Conservation (phyloP, 2,329 filamentous ascomycete genomes). For the Ophiocordyceps sinensis region DNA sequence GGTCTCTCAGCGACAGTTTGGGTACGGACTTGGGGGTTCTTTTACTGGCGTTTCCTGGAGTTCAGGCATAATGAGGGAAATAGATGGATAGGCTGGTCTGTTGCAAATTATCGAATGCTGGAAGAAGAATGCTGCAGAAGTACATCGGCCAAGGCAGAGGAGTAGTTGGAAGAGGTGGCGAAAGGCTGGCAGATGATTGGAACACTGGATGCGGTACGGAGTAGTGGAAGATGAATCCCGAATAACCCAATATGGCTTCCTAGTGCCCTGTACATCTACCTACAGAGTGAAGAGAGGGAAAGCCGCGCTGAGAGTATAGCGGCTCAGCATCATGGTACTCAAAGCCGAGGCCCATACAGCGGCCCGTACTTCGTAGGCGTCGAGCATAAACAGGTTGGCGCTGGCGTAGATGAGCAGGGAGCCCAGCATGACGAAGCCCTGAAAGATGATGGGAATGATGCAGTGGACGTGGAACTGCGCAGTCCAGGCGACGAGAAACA, state of each 20-base stretch:
- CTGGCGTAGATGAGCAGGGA: conserved; percentile 14
- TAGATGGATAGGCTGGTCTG: too few species aligned
- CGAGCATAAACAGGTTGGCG: conserved; percentile 14
- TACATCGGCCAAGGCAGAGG: too few species aligned
- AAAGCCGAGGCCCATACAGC: conserved; percentile 13
- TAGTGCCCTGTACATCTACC: conserved; percentile 23
- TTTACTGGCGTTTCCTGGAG: too few species aligned
- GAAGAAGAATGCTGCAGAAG: not conserved
- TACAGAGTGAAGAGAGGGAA: conserved; percentile 29
- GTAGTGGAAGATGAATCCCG: too few species aligned
- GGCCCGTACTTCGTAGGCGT: conserved; percentile 14
- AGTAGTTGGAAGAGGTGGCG: too few species aligned
- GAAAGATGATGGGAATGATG: conserved; percentile 11
- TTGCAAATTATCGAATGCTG: too few species aligned
- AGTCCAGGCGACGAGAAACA: conserved; percentile 23
- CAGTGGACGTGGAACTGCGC: conserved; percentile 10
- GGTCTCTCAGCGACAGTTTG: too few species aligned
- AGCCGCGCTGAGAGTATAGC: conserved; percentile 43
- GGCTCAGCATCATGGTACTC: conserved; percentile 11
- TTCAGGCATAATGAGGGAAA: too few species aligned
- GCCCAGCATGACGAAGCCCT: conserved; percentile 11
- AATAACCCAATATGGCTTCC: too few species aligned
- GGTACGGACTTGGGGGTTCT: too few species aligned
- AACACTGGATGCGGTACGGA: too few species aligned
- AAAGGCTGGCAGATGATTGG: too few species aligned